These are phyloP conservation scores for Lasiosphaeria hispida DNA, from an alignment of 495 filamentous ascomycete genomes.

Conservation along the genomic window DNA sequence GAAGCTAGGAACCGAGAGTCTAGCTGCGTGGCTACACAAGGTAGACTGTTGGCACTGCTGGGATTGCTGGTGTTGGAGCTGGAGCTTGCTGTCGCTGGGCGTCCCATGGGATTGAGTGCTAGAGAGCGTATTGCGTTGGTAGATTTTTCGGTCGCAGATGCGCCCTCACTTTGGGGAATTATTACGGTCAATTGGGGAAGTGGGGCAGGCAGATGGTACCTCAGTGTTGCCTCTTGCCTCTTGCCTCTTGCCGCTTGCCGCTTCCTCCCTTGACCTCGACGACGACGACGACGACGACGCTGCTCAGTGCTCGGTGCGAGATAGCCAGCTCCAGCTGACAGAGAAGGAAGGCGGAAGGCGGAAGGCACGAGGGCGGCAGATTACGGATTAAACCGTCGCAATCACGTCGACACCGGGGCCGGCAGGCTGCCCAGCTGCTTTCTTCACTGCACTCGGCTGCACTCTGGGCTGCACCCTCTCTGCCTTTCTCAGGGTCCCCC, in stretches of 20 bases:
- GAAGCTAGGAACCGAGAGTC: too few relatives aligned
- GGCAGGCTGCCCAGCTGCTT: neutral
- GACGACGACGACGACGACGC: neutral
- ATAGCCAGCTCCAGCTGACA: neutral
- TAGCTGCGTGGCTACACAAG: too few relatives aligned
- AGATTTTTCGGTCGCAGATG: slow-evolving; percentile 14
- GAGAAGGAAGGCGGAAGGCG: neutral
- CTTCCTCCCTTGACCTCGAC: neutral
- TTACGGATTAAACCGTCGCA: neutral
- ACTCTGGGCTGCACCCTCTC: neutral
- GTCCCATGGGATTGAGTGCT: neutral
- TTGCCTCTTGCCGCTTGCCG: neutral
- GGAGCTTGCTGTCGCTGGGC: slow-evolving; percentile 1
- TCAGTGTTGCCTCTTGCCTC: neutral
- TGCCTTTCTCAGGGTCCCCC: slow-evolving; percentile 1
- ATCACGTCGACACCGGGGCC: neutral
- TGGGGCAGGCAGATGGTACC: slow-evolving; percentile 8
- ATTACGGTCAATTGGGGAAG: slow-evolving; percentile 17
- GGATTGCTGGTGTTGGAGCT: slow-evolving; percentile 1
- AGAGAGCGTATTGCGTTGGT: slow-evolving; percentile 1
- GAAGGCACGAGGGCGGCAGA: slow-evolving; percentile 1
- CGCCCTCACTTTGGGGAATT: slow-evolving; percentile 11
- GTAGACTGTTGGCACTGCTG: too few relatives aligned
- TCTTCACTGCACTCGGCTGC: neutral
- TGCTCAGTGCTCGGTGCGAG: neutral